A percentile compares a stretch with the other conserved stretches of the same genome.
Conservation (phyloP, 306 rosid genomes). For the Leucaena leucocephala region DNA sequence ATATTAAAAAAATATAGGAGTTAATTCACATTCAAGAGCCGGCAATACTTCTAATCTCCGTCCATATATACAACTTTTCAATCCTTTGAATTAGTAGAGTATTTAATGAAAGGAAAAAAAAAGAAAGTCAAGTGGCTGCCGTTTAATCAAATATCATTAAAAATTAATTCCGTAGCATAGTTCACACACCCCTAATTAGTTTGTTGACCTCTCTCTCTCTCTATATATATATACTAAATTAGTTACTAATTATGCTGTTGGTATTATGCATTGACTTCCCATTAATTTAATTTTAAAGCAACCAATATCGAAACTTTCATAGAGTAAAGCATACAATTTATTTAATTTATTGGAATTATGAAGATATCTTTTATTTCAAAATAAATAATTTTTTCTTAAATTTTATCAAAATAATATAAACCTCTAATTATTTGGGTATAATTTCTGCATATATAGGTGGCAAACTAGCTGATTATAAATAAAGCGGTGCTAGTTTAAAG, state of each 20-base stretch:
- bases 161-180: not conserved
- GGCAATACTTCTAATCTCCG: not conserved
- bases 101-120: conserved; percentile 15
- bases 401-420: too few relatives aligned
- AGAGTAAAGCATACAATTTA: not conserved
- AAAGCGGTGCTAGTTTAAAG: not conserved
- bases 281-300: not conserved
- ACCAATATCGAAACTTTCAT: not conserved
- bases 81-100: not conserved
- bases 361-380: too few relatives aligned
- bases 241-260: not conserved
- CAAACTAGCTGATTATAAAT: not conserved
- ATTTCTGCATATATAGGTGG: not conserved
- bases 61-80: not conserved
- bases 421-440: too few relatives aligned
- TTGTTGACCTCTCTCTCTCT: too few relatives aligned
- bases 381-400: not conserved
- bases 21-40: not conserved
- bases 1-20: not conserved
- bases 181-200: not conserved
- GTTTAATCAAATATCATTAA: not conserved
- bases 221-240: not conserved
- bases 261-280: conserved; percentile 9
- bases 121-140: conserved; percentile 25
- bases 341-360: not conserved